Conservation (phyloP, 306 rosid species). For the Carpinus fangiana region DNA sequence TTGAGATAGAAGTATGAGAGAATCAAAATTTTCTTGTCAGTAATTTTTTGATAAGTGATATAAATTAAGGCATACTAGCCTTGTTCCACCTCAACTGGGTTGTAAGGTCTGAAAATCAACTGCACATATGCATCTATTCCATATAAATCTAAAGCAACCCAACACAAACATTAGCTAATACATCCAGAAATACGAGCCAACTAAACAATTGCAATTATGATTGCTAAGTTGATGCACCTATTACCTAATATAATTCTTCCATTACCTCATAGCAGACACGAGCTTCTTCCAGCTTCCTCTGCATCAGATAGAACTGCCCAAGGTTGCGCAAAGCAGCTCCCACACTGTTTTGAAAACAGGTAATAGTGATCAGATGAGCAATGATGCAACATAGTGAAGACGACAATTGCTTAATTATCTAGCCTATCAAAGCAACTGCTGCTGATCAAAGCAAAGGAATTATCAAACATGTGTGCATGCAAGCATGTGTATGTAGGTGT, state of each 20-base stretch:
- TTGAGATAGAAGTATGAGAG: not conserved
- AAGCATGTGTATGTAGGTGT: not conserved
- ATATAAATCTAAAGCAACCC: not conserved
- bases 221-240: not conserved
- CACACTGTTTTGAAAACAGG: constrained; percentile 53
- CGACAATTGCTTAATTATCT: constrained; percentile 1
- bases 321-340: constrained; percentile 85
- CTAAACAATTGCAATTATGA: not conserved
- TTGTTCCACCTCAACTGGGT: not conserved
- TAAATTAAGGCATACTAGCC: not conserved
- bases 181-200: too few relatives aligned
- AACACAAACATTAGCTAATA: not conserved
- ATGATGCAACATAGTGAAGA: constrained; percentile 7
- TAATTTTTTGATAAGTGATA: not conserved
- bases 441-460: not conserved
- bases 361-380: constrained; percentile 18
- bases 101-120: not conserved
- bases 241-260: not conserved
- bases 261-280: constrained; percentile 64
- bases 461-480: not conserved
- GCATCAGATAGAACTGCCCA: constrained; percentile 79
- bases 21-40: not conserved
- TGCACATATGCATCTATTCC: not conserved
- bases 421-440: not conserved
- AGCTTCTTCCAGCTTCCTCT: constrained; percentile 72